phyloP scores from a whole-genome alignment of 2,329 filamentous ascomycete species.

The Leptographium wingfieldii region DNA sequence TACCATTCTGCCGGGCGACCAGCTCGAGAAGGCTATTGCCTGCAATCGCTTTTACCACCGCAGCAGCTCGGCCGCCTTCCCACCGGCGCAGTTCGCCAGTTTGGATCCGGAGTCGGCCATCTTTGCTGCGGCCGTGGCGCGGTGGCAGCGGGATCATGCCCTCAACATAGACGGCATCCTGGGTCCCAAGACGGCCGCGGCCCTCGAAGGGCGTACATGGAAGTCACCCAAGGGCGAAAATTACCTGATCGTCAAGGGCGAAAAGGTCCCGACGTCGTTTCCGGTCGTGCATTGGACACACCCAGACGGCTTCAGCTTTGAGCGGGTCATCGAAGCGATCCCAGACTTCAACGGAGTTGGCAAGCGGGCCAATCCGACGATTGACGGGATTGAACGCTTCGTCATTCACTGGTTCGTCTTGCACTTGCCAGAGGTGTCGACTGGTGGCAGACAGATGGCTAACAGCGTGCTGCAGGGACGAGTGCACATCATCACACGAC shows the following conservation, averaged over 20 bases:
- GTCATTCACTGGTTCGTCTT: not conserved
- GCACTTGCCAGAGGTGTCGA: not conserved
- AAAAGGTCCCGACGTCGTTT: not conserved
- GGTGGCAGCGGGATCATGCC: not conserved
- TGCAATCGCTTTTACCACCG: not conserved
- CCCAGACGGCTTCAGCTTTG: not conserved
- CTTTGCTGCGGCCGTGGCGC: not conserved
- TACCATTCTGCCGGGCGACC: not conserved
- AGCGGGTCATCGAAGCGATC: not conserved
- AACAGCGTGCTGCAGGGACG: not conserved
- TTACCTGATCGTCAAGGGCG: not conserved
- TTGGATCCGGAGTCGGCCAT: not conserved
- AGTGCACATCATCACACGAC: not conserved
- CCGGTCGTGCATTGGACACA: not conserved
- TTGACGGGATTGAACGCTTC: not conserved
- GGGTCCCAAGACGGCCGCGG: not conserved
- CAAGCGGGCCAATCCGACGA: not conserved
- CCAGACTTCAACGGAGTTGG: not conserved
- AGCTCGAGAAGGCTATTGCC: not conserved
- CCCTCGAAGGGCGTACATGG: not conserved
- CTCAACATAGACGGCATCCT: not conserved
- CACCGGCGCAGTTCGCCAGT: not conserved
- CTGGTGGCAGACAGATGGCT: not conserved
- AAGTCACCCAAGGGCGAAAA: not conserved
- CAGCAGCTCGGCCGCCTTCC: not conserved